Percentiles rank a stretch among this genome's conserved stretches.
These are phyloP conservation scores for Exsudoporus frostii DNA, from an alignment of 768 basidiomycete species.

Conservation along the genomic window DNA sequence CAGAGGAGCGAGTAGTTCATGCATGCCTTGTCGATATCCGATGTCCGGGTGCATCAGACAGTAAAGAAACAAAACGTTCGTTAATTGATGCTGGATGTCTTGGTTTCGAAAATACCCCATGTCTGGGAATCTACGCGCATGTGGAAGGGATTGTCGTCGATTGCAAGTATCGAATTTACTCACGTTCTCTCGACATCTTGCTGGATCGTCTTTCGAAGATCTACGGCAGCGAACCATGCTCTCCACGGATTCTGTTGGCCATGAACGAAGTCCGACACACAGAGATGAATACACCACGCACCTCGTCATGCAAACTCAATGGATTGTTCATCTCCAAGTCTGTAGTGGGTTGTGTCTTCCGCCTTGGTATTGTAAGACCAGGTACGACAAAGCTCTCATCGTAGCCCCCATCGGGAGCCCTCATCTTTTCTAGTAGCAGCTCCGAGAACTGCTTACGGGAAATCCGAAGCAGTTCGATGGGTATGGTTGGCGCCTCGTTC, in stretches of 20 bases:
- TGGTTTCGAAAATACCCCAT: constrained; percentile 81
- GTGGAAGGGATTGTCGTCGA: constrained; percentile 2
- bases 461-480: constrained; percentile 40
- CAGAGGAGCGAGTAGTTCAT: constrained; percentile 88
- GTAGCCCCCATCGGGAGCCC: constrained; percentile 84
- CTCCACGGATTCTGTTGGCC: constrained; percentile 84
- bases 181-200: constrained; percentile 97
- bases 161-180: constrained; percentile 30
- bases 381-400: constrained; percentile 63
- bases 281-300: constrained; percentile 23
- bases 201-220: constrained; percentile 82
- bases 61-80: constrained; percentile 85
- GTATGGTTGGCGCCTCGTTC: constrained; percentile 35
- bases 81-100: constrained; percentile 73
- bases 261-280: not conserved
- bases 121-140: constrained; percentile 84
- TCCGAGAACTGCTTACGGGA: constrained; percentile 56
- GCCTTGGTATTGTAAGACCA: constrained; percentile 40
- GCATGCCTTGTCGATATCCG: constrained; percentile 99
- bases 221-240: constrained; percentile 87
- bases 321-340: constrained; percentile 78
- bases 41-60: constrained; percentile 74
- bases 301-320: constrained; percentile 74
- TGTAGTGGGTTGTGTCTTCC: constrained; percentile 27
- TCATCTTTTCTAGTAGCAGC: constrained; percentile 65